Evolutionary conservation across 371 early-diverging fungal genomes (phyloP).

Genomic region (Mortierella sp.): DNA sequence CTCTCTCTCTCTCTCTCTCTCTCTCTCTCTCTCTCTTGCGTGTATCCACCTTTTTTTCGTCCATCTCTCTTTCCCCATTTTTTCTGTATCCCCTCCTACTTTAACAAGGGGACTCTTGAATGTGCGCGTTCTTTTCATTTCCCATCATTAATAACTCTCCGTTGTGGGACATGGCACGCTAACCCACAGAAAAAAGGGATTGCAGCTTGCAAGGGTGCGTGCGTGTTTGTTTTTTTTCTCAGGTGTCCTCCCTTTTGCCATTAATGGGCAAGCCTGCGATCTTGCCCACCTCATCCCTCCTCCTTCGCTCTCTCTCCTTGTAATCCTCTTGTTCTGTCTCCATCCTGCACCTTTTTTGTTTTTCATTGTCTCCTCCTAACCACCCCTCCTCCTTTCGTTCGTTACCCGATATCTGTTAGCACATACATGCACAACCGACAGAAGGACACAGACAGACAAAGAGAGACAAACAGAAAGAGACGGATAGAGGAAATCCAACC

Average conservation of each 20-base stretch:
- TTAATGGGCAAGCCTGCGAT: conserved; percentile 1
- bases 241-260: background rate
- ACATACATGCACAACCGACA: background rate
- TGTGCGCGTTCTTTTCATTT: background rate
- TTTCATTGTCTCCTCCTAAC: background rate
- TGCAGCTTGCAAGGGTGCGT: background rate
- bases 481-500: background rate
- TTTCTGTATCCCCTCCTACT: background rate
- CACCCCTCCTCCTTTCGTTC: conserved; percentile 7
- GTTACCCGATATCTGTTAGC: conserved; percentile 9
- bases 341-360: background rate
- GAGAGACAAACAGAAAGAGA: background rate
- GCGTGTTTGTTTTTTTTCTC: background rate
- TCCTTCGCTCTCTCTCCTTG: background rate
- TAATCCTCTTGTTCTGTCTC: background rate
- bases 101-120: background rate
- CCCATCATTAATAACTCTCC: background rate
- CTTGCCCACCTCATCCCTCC: background rate
- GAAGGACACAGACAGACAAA: background rate
- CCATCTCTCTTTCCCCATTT: background rate
- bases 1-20: conserved; percentile 5
- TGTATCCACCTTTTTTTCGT: background rate
- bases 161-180: background rate
- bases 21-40: background rate
- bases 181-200: background rate